Percentiles rank a stretch among this genome's conserved stretches.
Evolutionary conservation across 2,329 filamentous ascomycete genomes (phyloP).

Genomic region (Venturia carpophila): DNA sequence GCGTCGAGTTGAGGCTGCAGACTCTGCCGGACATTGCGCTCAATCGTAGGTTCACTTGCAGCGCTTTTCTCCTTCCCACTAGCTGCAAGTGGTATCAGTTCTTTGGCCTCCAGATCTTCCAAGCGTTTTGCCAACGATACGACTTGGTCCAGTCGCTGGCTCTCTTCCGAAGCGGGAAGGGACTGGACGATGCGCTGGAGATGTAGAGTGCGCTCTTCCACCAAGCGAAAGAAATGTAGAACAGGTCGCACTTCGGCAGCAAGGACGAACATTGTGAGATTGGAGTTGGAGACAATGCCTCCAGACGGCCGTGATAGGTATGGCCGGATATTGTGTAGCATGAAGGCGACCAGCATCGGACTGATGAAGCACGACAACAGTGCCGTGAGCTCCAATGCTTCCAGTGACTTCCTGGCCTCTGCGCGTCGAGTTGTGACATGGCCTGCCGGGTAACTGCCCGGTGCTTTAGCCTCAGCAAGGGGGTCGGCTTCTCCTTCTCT

Average conservation of each 20-base stretch:
- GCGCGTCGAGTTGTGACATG: constrained; percentile 1
- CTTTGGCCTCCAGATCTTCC: constrained; percentile 56
- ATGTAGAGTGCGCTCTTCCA: constrained; percentile 70
- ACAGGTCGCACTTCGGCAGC: constrained; percentile 79
- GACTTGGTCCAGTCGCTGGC: constrained; percentile 23
- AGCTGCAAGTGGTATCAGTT: constrained; percentile 23
- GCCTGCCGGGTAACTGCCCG: constrained; percentile 6
- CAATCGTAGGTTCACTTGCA: constrained; percentile 29
- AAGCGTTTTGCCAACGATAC: constrained; percentile 56
- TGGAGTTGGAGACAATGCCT: constrained; percentile 84
- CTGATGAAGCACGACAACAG: constrained; percentile 71
- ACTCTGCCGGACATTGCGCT: constrained; percentile 51
- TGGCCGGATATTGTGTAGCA: constrained; percentile 71
- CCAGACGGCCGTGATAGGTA: constrained; percentile 79
- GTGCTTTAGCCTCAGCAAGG: constrained; percentile 17
- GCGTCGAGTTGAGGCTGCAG: constrained; percentile 80
- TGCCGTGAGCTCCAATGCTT: constrained; percentile 40
- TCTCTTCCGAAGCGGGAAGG: constrained; percentile 31
- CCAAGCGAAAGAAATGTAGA: constrained; percentile 71
- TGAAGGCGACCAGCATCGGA: constrained; percentile 70
- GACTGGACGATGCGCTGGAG: constrained; percentile 65
- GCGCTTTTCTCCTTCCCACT: constrained; percentile 19
- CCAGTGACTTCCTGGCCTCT: constrained; percentile 13
- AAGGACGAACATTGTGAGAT: constrained; percentile 81
- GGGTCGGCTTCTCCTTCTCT: background rate